Evolutionary conservation across 1,284 basidiomycete species (phyloP).

Genomic region (Papiliotrema fonsecae): DNA sequence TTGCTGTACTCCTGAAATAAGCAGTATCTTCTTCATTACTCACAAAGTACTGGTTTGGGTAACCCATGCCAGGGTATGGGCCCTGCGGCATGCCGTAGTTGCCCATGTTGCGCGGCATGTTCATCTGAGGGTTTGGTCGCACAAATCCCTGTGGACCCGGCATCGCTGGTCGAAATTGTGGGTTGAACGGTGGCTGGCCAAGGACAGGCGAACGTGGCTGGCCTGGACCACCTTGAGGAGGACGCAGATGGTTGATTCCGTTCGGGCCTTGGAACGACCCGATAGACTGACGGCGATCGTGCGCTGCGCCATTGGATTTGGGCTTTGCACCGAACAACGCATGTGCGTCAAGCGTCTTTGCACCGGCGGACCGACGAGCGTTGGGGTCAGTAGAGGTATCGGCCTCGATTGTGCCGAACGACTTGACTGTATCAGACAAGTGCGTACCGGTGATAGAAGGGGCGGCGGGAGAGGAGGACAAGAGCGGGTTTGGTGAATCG

Average conservation of each 20-base stretch:
- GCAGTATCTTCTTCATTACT: conserved; percentile 10
- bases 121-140: conserved; percentile 8
- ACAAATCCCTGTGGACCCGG: neutral
- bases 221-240: conserved; percentile 18
- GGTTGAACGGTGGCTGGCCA: conserved; percentile 22
- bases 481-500: conserved; percentile 52
- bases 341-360: conserved; percentile 35
- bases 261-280: conserved; percentile 23
- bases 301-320: conserved; percentile 7
- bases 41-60: conserved; percentile 35
- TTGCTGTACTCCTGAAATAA: conserved; percentile 7
- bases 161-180: conserved; percentile 23
- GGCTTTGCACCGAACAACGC: conserved; percentile 40
- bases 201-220: conserved; percentile 32
- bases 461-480: conserved; percentile 49
- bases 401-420: conserved; percentile 69
- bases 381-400: conserved; percentile 27
- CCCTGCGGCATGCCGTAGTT: conserved; percentile 31
- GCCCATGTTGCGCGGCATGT: conserved; percentile 14
- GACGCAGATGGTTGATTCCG: conserved; percentile 27
- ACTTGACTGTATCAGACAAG: conserved; percentile 56
- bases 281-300: conserved; percentile 32
- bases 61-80: conserved; percentile 34
- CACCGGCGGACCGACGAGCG: conserved; percentile 32
- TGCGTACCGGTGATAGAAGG: conserved; percentile 45